A percentile compares a stretch with the other conserved stretches of the same genome.
phyloP scores from a whole-genome alignment of 345 rosid species.

The Theobroma cacao region DNA sequence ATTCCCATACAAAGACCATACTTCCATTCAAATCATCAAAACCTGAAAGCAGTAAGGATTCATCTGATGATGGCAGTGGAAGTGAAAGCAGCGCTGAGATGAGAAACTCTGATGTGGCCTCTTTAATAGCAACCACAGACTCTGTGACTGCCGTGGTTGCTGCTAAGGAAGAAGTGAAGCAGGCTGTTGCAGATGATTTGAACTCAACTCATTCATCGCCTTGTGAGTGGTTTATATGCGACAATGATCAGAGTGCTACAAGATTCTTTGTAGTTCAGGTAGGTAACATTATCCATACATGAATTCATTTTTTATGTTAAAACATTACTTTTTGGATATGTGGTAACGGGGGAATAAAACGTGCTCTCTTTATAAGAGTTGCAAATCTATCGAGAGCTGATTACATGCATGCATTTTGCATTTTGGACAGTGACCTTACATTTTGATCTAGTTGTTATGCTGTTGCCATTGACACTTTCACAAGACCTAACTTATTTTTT shows the following conservation, averaged over 20 bases:
- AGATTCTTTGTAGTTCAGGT: slow-evolving; percentile 97
- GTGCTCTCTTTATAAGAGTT: not conserved
- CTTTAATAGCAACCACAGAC: slow-evolving; percentile 85
- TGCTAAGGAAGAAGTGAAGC: slow-evolving; percentile 91
- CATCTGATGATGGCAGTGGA: slow-evolving; percentile 13
- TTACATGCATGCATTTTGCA: not conserved
- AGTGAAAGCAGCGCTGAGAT: slow-evolving; percentile 24
- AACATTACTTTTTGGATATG: not conserved
- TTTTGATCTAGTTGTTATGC: not conserved
- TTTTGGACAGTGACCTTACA: not conserved
- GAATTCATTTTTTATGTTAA: not conserved
- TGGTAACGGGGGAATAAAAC: not conserved
- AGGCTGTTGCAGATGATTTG: slow-evolving; percentile 92
- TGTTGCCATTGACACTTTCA: not conserved
- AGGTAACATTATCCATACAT: not conserved
- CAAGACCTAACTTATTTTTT: not conserved
- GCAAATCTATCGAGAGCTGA: not conserved
- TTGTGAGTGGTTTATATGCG: slow-evolving; percentile 96
- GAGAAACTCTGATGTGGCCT: slow-evolving; percentile 50
- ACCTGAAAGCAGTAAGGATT: slow-evolving; percentile 23
- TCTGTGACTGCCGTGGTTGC: slow-evolving; percentile 97
- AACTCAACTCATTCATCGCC: slow-evolving; percentile 71
- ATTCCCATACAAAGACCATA: slow-evolving; percentile 58
- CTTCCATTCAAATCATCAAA: slow-evolving; percentile 54
- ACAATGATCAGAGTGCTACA: slow-evolving; percentile 66